Conservation (phyloP, 2,329 filamentous ascomycete genomes). For the Talaromyces funiculosus region DNA sequence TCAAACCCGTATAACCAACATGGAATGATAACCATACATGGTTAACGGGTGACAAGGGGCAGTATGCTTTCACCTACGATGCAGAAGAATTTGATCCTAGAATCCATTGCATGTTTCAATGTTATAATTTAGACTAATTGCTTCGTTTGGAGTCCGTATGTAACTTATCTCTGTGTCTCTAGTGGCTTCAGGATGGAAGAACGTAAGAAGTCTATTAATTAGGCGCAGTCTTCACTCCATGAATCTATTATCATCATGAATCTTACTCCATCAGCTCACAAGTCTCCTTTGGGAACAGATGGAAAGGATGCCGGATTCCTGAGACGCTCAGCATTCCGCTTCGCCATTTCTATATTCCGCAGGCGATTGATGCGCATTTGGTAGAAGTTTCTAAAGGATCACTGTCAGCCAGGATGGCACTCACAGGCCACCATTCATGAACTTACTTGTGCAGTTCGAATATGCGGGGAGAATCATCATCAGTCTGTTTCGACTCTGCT, state of each 20-base stretch:
- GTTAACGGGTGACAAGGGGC: background rate
- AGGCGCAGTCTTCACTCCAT: background rate
- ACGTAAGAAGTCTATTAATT: background rate
- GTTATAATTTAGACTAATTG: background rate
- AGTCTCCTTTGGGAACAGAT: conserved; percentile 64
- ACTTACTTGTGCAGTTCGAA: conserved; percentile 75
- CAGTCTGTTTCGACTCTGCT: conserved; percentile 28
- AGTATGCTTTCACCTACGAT: background rate
- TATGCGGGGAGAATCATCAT: conserved; percentile 67
- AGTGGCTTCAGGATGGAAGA: background rate
- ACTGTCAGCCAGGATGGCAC: background rate
- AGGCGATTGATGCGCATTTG: conserved; percentile 77
- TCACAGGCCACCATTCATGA: background rate
- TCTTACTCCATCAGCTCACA: conserved; percentile 12
- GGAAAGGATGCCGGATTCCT: conserved; percentile 77
- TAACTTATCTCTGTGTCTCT: background rate
- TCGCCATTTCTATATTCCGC: conserved; percentile 70
- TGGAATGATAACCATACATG: background rate
- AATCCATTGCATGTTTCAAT: background rate
- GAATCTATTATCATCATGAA: background rate
- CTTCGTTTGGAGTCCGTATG: background rate
- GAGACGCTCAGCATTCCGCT: conserved; percentile 72
- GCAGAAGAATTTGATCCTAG: background rate
- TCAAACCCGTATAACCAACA: background rate
- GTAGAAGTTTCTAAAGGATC: conserved; percentile 65